Base-by-base conservation (phyloP, 2,329 filamentous ascomycete genomes). In the Claviceps sp. region DNA sequence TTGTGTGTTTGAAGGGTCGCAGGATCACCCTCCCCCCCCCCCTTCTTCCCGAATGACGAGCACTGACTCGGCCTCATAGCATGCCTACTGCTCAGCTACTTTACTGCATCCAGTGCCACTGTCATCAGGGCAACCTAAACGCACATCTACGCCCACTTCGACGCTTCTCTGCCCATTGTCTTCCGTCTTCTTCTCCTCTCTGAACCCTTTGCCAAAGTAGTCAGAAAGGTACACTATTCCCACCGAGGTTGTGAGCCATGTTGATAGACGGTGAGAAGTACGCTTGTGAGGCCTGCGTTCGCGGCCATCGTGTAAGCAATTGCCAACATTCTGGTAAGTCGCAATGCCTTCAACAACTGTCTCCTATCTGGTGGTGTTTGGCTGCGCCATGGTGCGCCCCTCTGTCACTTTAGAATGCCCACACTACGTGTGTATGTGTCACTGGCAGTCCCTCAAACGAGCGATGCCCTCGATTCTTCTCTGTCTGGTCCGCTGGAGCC, bases 231-330 rank as follows among this genome's bases (percentile, higher is more conserved):
- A 29, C 23, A 38, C 34, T 17, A 22, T 43, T 38, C 13, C 43
- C 26, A 34, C 43, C 23, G 29, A 20, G 50, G 23, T 20, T 50
- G 48, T 26, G 40, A 52, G 46, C 62, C 55, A 90, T 90, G 86
- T 77, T 90, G 68, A 86, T 90, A 69, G 83, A 95, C 77, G 91
- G 91, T 70, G 88, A 95, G 76, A 97, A 97, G 77, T 97, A 82
- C 76, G 91, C 91, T 71, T 97, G 91, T 77, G 88, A 95, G 74
- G 90, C 90, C 73, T 98, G 93, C 74, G 89, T 98, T 68, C 86
- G 93, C 71, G 93, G 93, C 66, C 93, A 98, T 75, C 88, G 93
- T 67, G 93, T 98, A 67, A 97, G 90, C 84, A 95, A 93, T 68
- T 98, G 93, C 77, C 88, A 91, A 69, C 93, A 98, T 71, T 80